Evolutionary conservation across 1,284 basidiomycete species (phyloP).

Genomic region (Irpex lacteus): DNA sequence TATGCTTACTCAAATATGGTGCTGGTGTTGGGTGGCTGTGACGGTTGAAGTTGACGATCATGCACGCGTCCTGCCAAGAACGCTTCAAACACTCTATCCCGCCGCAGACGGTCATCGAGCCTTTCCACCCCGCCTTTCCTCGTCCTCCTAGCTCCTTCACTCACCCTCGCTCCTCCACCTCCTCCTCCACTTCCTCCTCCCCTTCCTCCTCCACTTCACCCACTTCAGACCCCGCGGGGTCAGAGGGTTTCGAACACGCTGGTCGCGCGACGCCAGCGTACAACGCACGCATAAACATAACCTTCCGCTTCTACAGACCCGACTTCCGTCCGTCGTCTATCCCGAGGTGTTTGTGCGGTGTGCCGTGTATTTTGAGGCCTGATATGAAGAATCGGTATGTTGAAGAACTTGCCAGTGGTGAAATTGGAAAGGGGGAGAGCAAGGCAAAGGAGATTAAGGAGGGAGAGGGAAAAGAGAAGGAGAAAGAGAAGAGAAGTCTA

Average conservation of each 20-base stretch:
- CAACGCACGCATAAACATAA: conserved; percentile 84
- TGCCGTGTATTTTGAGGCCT: conserved; percentile 74
- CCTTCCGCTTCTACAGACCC: conserved; percentile 84
- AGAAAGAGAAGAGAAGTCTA: conserved; percentile 30
- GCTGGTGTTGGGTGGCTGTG: conserved; percentile 4
- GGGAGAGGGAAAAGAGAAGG: too few species aligned
- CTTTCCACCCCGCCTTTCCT: conserved; percentile 67
- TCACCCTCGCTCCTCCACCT: too few species aligned
- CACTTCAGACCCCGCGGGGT: too few species aligned
- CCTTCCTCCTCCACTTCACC: too few species aligned
- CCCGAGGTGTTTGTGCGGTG: conserved; percentile 76
- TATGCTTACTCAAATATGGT: too few species aligned
- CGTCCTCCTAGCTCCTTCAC: too few species aligned
- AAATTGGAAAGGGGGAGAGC: too few species aligned
- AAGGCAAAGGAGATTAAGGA: too few species aligned
- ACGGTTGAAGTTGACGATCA: conserved; percentile 71
- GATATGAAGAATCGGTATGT: conserved; percentile 69
- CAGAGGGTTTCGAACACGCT: too few species aligned
- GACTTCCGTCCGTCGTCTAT: conserved; percentile 75
- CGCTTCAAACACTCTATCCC: conserved; percentile 84
- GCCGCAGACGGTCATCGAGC: conserved; percentile 71
- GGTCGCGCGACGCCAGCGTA: conserved; percentile 39
- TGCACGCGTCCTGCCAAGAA: conserved; percentile 92
- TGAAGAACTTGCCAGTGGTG: too few species aligned
- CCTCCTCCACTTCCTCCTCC: too few species aligned